Conservation (phyloP, 129 eudicot genomes). For the Lonicera japonica region DNA sequence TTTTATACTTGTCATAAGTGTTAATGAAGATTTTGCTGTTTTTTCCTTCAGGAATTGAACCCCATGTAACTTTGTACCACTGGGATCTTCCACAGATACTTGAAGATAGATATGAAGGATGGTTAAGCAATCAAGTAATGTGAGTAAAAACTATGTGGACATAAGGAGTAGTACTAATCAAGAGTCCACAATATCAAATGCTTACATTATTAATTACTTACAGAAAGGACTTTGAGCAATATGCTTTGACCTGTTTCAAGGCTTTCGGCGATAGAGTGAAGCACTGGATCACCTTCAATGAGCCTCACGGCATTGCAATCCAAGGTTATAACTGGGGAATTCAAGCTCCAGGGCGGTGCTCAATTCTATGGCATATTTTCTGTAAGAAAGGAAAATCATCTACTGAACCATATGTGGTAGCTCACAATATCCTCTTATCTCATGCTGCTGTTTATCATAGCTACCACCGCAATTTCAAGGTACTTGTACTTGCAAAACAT, state of each 20-base stretch:
- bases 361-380: slow-evolving; percentile 59
- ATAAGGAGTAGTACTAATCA: neutral
- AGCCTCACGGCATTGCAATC: slow-evolving; percentile 78
- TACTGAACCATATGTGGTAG: slow-evolving; percentile 77
- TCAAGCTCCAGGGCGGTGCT: slow-evolving; percentile 97
- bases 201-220: neutral
- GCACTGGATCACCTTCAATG: slow-evolving; percentile 92
- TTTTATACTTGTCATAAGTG: neutral
- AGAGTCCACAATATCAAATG: neutral
- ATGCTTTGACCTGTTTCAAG: slow-evolving; percentile 74
- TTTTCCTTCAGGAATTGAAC: slow-evolving; percentile 63
- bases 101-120: slow-evolving; percentile 83
- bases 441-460: slow-evolving; percentile 73
- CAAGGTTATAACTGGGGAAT: slow-evolving; percentile 85
- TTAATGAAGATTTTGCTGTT: slow-evolving; percentile 1
- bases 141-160: slow-evolving; percentile 13
- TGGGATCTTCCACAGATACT: slow-evolving; percentile 98
- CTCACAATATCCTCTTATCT: slow-evolving; percentile 78
- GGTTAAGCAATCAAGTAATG: slow-evolving; percentile 64
- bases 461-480: slow-evolving; percentile 70
- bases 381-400: slow-evolving; percentile 79
- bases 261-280: slow-evolving; percentile 90
- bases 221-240: slow-evolving; percentile 77
- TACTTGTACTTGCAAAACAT: neutral
- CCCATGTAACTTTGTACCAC: slow-evolving; percentile 82